phyloP scores from a whole-genome alignment of 371 early-diverging fungal genomes.

The Apophysomyces ossiformis region DNA sequence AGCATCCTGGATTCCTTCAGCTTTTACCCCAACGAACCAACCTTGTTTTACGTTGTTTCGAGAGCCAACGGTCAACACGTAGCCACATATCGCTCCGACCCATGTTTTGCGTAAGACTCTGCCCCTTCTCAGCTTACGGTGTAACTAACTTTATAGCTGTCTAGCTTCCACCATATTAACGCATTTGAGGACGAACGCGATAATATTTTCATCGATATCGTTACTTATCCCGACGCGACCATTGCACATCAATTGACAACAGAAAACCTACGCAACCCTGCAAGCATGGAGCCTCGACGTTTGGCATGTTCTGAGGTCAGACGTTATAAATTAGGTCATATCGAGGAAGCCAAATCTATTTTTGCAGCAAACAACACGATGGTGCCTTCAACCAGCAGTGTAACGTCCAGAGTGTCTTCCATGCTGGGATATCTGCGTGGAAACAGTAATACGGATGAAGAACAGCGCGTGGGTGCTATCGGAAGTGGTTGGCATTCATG shows the following conservation, averaged over 20 bases:
- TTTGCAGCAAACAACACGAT: conserved; percentile 39
- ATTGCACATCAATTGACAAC: conserved; percentile 64
- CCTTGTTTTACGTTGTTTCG: conserved; percentile 72
- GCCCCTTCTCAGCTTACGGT: background rate
- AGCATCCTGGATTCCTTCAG: conserved; percentile 70
- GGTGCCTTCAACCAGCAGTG: conserved; percentile 28
- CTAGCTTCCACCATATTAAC: conserved; percentile 74
- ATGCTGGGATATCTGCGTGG: conserved; percentile 30
- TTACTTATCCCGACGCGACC: conserved; percentile 64
- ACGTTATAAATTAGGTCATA: conserved; percentile 60
- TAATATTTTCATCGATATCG: conserved; percentile 67
- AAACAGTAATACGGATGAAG: conserved; percentile 10
- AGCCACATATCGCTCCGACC: conserved; percentile 65
- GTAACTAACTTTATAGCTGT: conserved; percentile 11
- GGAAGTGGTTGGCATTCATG: conserved; percentile 39
- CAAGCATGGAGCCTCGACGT: conserved; percentile 37
- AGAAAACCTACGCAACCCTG: conserved; percentile 57
- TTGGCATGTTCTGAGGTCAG: conserved; percentile 60
- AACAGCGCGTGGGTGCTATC: conserved; percentile 21
- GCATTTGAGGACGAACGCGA: conserved; percentile 74
- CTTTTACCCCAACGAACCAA: conserved; percentile 63
- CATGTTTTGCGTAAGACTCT: conserved; percentile 57
- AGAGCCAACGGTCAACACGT: conserved; percentile 68
- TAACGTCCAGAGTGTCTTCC: conserved; percentile 32
- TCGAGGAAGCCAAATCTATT: conserved; percentile 54